Evolutionary conservation across 768 basidiomycete species (phyloP).

Genomic region (Phaffia australis): DNA sequence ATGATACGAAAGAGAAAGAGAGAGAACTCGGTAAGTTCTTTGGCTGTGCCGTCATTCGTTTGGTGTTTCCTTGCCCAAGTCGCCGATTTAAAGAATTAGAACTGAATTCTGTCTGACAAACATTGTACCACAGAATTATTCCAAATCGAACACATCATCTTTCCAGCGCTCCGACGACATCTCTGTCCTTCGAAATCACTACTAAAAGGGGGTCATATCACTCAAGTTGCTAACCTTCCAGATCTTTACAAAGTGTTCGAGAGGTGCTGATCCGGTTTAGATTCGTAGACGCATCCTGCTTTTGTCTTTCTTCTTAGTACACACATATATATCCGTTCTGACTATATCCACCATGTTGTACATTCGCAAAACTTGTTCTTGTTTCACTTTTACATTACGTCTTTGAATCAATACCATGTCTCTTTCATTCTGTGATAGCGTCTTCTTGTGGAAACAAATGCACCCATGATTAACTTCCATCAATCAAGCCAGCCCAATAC

Average conservation of each 20-base stretch:
- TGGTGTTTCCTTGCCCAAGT: background rate
- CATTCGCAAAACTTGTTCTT: too few relatives aligned
- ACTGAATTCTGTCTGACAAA: background rate
- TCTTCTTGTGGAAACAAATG: too few relatives aligned
- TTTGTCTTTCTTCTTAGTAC: too few relatives aligned
- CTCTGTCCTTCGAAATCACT: conserved; percentile 54
- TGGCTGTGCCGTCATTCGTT: background rate
- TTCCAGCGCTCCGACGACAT: conserved; percentile 73
- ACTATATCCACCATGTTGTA: too few relatives aligned
- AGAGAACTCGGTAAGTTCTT: conserved; percentile 17
- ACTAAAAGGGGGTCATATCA: conserved; percentile 58
- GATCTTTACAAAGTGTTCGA: conserved; percentile 93
- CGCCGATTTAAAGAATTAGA: background rate
- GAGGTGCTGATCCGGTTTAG: conserved; percentile 23
- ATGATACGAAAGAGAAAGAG: conserved; percentile 38
- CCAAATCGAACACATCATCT: conserved; percentile 84
- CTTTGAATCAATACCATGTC: too few relatives aligned
- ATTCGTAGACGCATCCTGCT: too few relatives aligned
- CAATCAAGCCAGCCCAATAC: conserved; percentile 14
- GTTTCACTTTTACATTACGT: too few relatives aligned
- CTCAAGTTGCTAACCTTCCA: conserved; percentile 78
- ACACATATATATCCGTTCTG: too few relatives aligned
- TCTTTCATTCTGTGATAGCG: too few relatives aligned
- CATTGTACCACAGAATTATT: conserved; percentile 40
- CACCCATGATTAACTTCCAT: background rate